Conservation (phyloP, 176 grass and related monocot species). For the Carex myosuroides region DNA sequence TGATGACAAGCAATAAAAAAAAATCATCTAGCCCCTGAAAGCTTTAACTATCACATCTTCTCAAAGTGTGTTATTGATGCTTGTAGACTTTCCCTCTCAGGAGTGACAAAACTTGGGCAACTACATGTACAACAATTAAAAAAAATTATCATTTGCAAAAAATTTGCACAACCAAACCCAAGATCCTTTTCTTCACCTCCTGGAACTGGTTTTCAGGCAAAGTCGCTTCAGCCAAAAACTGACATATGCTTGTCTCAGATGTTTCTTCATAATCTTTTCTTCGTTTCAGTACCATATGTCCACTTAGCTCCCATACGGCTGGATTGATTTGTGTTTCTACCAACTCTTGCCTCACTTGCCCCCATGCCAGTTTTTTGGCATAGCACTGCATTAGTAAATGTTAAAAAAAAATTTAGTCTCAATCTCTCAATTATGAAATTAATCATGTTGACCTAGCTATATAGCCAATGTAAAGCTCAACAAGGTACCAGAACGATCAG, state of each 20-base stretch:
- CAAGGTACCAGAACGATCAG: not conserved
- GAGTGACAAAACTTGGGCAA: not conserved
- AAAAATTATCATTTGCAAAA: not conserved
- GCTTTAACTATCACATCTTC: not conserved
- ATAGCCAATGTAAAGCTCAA: not conserved
- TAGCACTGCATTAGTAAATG: constrained; percentile 40
- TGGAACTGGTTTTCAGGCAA: constrained; percentile 52
- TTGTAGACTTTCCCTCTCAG: not conserved
- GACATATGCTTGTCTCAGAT: constrained; percentile 36
- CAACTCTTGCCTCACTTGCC: constrained; percentile 55
- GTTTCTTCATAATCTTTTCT: constrained; percentile 64
- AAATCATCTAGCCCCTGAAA: not conserved
- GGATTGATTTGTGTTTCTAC: constrained; percentile 74
- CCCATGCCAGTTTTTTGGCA: constrained; percentile 51
- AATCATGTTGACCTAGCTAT: not conserved
- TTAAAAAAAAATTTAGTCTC: constrained; percentile 4
- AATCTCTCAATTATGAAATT: not conserved
- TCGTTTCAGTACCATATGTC: constrained; percentile 76
- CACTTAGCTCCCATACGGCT: constrained; percentile 78
- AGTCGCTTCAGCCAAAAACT: constrained; percentile 55
- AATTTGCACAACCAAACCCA: constrained; percentile 26
- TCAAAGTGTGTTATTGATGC: not conserved
- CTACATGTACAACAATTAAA: not conserved
- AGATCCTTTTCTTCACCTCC: constrained; percentile 39
- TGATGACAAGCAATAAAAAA: not conserved